Evolutionary conservation across 1,139 yeast genomes (phyloP).

Genomic region (Meyerozyma athensensis): DNA sequence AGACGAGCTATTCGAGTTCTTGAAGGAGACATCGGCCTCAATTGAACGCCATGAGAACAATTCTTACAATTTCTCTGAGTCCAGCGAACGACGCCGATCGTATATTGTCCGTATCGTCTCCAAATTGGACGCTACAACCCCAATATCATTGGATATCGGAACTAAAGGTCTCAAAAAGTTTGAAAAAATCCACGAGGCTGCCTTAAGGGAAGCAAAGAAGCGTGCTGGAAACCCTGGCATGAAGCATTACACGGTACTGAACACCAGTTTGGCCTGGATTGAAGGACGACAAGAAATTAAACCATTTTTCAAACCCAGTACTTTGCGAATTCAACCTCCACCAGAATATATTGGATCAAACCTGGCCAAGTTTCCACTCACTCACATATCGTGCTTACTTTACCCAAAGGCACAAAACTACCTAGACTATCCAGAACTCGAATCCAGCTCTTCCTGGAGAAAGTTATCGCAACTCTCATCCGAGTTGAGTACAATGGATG

Average conservation of each 20-base stretch:
- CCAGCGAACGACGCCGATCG: conserved; percentile 25
- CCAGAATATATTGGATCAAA: conserved; percentile 14
- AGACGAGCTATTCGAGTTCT: conserved; percentile 12
- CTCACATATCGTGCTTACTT: conserved; percentile 30
- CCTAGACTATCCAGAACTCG: conserved; percentile 28
- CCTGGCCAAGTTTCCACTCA: conserved; percentile 13
- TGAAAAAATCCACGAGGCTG: conserved; percentile 14
- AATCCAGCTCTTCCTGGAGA: conserved; percentile 11
- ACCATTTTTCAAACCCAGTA: conserved; percentile 38
- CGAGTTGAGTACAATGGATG: not conserved
- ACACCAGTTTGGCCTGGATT: conserved; percentile 34
- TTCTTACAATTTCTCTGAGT: conserved; percentile 20
- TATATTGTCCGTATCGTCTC: conserved; percentile 29
- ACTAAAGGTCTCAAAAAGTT: conserved; percentile 29
- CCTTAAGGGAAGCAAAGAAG: conserved; percentile 6
- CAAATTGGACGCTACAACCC: conserved; percentile 16
- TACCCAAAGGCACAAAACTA: conserved; percentile 19
- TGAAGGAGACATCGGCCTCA: conserved; percentile 7
- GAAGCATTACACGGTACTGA: conserved; percentile 9
- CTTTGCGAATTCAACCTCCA: conserved; percentile 34
- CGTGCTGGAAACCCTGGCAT: conserved; percentile 2
- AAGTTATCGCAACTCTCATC: conserved; percentile 5
- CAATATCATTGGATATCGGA: conserved; percentile 23
- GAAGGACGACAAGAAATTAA: conserved; percentile 38
- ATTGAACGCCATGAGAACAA: not conserved